Evolutionary conservation across 306 rosid species (phyloP).

Genomic region (Ormosia emarginata): DNA sequence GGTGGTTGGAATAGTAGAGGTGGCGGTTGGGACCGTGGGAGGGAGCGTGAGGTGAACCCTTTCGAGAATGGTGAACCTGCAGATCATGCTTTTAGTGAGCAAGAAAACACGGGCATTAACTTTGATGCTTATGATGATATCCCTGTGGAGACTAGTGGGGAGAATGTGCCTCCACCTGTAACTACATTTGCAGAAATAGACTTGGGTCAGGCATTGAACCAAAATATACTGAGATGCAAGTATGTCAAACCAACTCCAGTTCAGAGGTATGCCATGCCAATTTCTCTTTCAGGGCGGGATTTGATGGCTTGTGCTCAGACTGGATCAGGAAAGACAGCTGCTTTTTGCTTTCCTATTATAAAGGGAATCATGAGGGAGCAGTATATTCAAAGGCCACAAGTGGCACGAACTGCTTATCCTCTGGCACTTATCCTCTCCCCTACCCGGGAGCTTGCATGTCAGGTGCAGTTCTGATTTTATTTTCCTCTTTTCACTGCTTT

Average conservation of each 20-base stretch:
- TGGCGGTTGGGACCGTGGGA: constrained; percentile 57
- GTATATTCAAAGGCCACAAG: constrained; percentile 60
- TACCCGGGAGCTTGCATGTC: constrained; percentile 79
- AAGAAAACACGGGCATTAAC: constrained; percentile 63
- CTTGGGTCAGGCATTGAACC: constrained; percentile 66
- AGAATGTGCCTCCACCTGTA: constrained; percentile 71
- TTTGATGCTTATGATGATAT: constrained; percentile 87
- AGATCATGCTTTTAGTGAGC: constrained; percentile 35
- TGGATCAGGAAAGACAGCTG: constrained; percentile 89
- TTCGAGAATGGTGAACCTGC: constrained; percentile 46
- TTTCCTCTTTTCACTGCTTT: neutral
- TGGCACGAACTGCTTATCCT: constrained; percentile 66
- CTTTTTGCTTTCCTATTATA: constrained; percentile 82
- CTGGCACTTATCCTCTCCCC: constrained; percentile 84
- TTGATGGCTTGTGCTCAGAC: constrained; percentile 94
- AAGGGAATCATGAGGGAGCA: constrained; percentile 65
- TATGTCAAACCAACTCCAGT: constrained; percentile 85
- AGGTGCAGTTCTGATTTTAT: constrained; percentile 43
- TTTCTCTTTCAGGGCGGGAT: constrained; percentile 65
- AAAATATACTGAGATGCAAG: constrained; percentile 70
- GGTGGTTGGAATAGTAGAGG: constrained; percentile 58
- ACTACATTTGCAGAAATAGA: constrained; percentile 73
- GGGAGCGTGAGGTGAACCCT: constrained; percentile 63
- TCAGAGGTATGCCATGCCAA: constrained; percentile 80
- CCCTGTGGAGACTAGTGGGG: constrained; percentile 81